A percentile compares a stretch with the other conserved stretches of the same genome.
These are phyloP conservation scores for Globisporangium iwayamae DNA, from an alignment of 352 stramenopile species.

Conservation along the genomic window DNA sequence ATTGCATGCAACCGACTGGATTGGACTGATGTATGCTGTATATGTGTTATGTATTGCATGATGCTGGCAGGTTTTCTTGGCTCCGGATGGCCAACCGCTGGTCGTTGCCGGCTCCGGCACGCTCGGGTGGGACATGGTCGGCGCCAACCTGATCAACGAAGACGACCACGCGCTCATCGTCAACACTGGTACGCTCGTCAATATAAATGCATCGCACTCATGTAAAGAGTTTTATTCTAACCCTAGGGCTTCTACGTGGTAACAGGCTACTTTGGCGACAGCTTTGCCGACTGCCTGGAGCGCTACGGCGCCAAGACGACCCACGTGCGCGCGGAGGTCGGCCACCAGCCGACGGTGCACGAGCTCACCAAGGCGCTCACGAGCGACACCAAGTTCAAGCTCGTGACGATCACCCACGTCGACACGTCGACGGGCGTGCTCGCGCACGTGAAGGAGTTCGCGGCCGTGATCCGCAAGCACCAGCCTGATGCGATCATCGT, in stretches of 20 bases:
- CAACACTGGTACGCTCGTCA: conserved; percentile 43
- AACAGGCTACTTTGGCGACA: conserved; percentile 72
- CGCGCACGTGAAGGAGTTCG: conserved; percentile 54
- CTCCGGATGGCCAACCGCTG: conserved; percentile 64
- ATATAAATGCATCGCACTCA: not conserved
- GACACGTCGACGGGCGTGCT: conserved; percentile 76
- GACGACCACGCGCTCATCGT: conserved; percentile 65
- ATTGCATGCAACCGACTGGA: not conserved
- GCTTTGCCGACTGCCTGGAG: conserved; percentile 60
- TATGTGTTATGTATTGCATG: not conserved
- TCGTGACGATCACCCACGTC: conserved; percentile 77
- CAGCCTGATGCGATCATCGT: conserved; percentile 63
- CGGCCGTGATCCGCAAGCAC: conserved; percentile 45
- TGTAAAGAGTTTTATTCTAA: not conserved
- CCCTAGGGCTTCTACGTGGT: not conserved
- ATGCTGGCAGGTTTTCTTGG: conserved; percentile 42
- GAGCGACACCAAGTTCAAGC: conserved; percentile 42
- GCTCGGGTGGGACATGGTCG: conserved; percentile 82
- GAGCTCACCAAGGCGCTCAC: conserved; percentile 45
- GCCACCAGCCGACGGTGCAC: conserved; percentile 41
- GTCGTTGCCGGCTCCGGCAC: conserved; percentile 66
- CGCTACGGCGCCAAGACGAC: conserved; percentile 65
- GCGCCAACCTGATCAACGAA: conserved; percentile 60
- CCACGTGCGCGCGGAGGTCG: conserved; percentile 55
- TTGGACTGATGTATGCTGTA: not conserved